Percentiles rank a stretch among this genome's conserved stretches.
These are phyloP conservation scores for Amylostereum chailletii DNA, from an alignment of 1,284 basidiomycete genomes.

Conservation along the genomic window DNA sequence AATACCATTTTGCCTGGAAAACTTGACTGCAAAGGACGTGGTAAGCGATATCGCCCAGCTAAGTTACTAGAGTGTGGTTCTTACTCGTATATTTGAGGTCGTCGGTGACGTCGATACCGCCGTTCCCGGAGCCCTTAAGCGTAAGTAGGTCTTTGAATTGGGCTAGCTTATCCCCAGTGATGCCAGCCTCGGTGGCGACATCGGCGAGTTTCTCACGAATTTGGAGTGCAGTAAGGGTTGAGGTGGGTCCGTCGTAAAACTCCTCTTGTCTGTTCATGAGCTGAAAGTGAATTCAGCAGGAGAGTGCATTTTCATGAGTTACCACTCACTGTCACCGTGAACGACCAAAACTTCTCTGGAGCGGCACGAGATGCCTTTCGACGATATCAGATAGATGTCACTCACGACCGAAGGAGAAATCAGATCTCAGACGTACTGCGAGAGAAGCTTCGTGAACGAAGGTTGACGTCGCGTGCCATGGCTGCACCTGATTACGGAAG, in stretches of 20 bases:
- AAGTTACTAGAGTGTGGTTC: constrained; percentile 17
- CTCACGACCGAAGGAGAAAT: background rate
- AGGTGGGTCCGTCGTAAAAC: constrained; percentile 73
- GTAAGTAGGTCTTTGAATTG: constrained; percentile 57
- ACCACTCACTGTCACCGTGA: constrained; percentile 53
- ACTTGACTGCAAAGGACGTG: constrained; percentile 55
- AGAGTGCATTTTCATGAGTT: constrained; percentile 8
- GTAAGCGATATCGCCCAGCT: background rate
- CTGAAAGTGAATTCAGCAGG: constrained; percentile 23
- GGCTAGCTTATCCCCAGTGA: constrained; percentile 36
- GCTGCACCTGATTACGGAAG: constrained; percentile 76
- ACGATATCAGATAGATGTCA: background rate
- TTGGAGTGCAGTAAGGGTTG: constrained; percentile 63
- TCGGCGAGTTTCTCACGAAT: constrained; percentile 68
- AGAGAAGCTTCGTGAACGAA: constrained; percentile 77
- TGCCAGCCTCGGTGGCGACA: constrained; percentile 39
- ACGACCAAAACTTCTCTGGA: constrained; percentile 74
- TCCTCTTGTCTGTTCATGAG: constrained; percentile 71
- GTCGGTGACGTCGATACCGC: constrained; percentile 69
- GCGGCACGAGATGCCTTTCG: constrained; percentile 52
- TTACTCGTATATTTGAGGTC: constrained; percentile 80
- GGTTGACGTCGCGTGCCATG: constrained; percentile 73
- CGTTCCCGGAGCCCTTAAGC: constrained; percentile 61
- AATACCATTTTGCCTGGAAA: constrained; percentile 84
- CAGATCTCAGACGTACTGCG: constrained; percentile 43